Conservation (phyloP, 2,329 filamentous ascomycete genomes). For the Botrytis fabae region DNA sequence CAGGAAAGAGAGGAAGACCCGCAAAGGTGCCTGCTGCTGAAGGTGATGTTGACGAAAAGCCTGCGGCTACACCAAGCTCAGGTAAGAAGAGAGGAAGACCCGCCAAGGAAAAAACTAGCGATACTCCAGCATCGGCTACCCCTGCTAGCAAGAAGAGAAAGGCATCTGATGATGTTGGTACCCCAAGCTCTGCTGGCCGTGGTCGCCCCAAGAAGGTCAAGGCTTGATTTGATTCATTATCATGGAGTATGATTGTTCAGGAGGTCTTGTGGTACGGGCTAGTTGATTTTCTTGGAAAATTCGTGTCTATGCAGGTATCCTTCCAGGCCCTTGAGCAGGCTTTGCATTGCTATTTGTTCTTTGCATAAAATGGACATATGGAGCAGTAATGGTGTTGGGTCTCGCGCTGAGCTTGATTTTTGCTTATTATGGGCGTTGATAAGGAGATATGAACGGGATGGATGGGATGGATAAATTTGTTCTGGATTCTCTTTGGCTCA, state of each 20-base stretch:
- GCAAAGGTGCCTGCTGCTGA: background rate
- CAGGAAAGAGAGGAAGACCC: conserved; percentile 20
- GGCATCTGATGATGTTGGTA: conserved; percentile 11
- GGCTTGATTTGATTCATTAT: background rate
- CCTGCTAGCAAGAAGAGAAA: conserved; percentile 24
- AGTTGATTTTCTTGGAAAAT: background rate
- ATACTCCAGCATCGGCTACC: conserved; percentile 2
- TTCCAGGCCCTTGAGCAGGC: background rate
- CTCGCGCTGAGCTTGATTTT: background rate
- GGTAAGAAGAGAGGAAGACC: conserved; percentile 21
- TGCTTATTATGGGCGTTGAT: conserved; percentile 2
- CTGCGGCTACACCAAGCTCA: conserved; percentile 11
- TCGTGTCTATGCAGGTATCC: background rate
- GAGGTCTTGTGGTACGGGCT: background rate
- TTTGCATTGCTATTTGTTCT: background rate
- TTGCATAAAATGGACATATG: background rate
- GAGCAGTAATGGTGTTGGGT: background rate
- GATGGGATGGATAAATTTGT: conserved; percentile 1
- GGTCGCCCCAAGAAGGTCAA: conserved; percentile 23
- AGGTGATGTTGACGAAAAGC: background rate
- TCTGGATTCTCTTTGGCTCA: conserved; percentile 9
- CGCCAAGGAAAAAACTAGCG: background rate
- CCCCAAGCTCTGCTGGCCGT: conserved; percentile 15
- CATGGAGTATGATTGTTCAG: background rate
- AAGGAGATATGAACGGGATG: conserved; percentile 1